Base-by-base conservation (phyloP, 371 early-diverging fungal species). In the Mortierella sp. region DNA sequence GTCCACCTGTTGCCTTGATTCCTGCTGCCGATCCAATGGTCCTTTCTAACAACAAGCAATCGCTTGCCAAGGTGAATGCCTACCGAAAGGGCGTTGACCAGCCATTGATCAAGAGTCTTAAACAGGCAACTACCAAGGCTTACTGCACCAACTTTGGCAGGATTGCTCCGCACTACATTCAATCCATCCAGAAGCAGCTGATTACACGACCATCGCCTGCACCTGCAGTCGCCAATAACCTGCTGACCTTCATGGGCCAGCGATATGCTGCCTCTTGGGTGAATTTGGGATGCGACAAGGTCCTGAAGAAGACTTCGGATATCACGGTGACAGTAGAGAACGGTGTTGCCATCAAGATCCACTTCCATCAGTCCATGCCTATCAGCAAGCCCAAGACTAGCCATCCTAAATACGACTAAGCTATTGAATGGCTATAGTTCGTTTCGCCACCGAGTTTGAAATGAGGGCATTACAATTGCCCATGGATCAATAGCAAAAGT, bases 231-330 rank as follows among this genome's bases (percentile, higher is more conserved):
- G 69, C 69, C 3, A 44, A 48, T 29, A 69, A 57, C 45, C 8
- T 68, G 53, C 25, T 69, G 19, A 69, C 63, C 8, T 69, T 68
- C 39, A 58, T 69, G 69, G 62, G 63, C 7, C 69, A 69, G 27
- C 69, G 69, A 1, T 69, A 69, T 17, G 41, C 43, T 0, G 63
- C 58, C 9, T 62, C 69, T 12, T 69, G 69, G 69, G 31, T 39
- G 25, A 69, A 63, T 48, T 31, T 62, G 29, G 58, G 54, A 3
- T 69, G 63, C 21, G 63, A 69, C 63, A 58, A 54, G 54, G 1
- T 54, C 9, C 31, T 69, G 63, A 63, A 63, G 21, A 54, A 54
- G 45, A 57, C 69, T 25, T 69, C 58, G 28, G 69, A 17, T 24
- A 63, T 62, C 48, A 54, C 63, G 0, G 69, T 62, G 14, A 62